These are phyloP conservation scores for Phytopythium delawarense DNA, from an alignment of 352 stramenopile species.

Conservation along the genomic window DNA sequence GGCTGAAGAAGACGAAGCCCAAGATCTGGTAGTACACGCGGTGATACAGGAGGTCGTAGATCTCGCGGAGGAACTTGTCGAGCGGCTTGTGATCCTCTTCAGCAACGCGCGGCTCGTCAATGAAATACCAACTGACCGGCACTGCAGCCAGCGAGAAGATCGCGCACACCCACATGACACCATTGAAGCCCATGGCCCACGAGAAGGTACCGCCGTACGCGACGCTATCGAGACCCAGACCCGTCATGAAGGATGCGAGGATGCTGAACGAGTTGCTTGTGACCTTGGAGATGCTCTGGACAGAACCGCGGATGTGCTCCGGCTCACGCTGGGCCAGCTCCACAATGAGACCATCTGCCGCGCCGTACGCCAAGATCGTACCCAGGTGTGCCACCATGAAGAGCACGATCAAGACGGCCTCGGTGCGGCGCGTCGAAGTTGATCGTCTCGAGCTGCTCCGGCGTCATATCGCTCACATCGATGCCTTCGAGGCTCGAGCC, in stretches of 20 bases:
- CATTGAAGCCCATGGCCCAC: constrained; percentile 52
- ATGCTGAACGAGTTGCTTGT: constrained; percentile 24
- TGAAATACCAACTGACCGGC: constrained; percentile 37
- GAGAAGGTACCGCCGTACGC: constrained; percentile 48
- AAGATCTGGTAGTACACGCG: constrained; percentile 55
- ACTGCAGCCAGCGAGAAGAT: constrained; percentile 33
- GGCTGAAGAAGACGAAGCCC: constrained; percentile 43
- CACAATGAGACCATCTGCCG: constrained; percentile 60
- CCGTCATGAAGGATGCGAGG: constrained; percentile 38
- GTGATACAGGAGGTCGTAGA: constrained; percentile 44
- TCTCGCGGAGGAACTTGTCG: constrained; percentile 24
- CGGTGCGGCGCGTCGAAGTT: constrained; percentile 30
- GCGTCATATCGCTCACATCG: constrained; percentile 25
- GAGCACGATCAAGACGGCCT: constrained; percentile 17
- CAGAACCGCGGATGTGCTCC: constrained; percentile 29
- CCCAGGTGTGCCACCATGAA: constrained; percentile 73
- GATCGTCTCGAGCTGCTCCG: constrained; percentile 26
- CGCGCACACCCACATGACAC: constrained; percentile 39
- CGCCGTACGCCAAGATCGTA: constrained; percentile 71
- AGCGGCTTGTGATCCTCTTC: constrained; percentile 23
- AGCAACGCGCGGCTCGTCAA: constrained; percentile 20
- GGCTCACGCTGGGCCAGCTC: constrained; percentile 48
- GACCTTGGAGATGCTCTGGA: constrained; percentile 34
- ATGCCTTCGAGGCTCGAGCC: constrained; percentile 20
- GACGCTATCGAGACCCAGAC: constrained; percentile 35